Percentiles rank a stretch among this genome's conserved stretches.
Evolutionary conservation across 2,329 filamentous ascomycete species (phyloP).

Genomic region (Onygenales sp.): DNA sequence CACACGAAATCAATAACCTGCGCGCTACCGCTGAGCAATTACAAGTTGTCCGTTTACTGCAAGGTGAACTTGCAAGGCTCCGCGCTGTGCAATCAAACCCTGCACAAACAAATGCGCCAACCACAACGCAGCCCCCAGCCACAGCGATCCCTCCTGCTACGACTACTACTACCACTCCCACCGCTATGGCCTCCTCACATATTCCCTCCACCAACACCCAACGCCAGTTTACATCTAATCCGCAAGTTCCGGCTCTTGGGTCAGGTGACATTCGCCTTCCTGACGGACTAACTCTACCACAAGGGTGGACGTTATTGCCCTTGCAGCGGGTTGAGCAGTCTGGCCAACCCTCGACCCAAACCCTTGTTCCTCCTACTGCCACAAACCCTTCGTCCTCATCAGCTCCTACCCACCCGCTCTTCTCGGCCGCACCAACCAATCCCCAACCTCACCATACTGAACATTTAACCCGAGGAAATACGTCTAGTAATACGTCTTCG

Average conservation of each 20-base stretch:
- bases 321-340: conserved; percentile 25
- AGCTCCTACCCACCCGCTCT: not conserved
- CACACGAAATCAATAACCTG: conserved; percentile 56
- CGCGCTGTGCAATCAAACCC: conserved; percentile 39
- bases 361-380: not conserved
- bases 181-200: conserved; percentile 7
- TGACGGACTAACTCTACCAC: conserved; percentile 41
- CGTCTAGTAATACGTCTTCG: not conserved
- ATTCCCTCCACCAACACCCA: conserved; percentile 12
- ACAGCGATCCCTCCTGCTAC: conserved; percentile 3
- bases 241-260: conserved; percentile 22
- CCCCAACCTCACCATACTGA: not conserved
- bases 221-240: conserved; percentile 22
- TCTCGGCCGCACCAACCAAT: not conserved
- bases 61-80: conserved; percentile 58
- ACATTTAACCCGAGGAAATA: not conserved
- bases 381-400: not conserved
- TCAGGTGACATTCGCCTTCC: conserved; percentile 40
- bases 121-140: not conserved
- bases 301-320: conserved; percentile 43
- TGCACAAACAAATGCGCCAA: not conserved
- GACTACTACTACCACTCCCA: conserved; percentile 3
- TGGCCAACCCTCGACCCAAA: not conserved
- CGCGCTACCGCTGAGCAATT: conserved; percentile 59
- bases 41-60: conserved; percentile 56